A percentile compares a stretch with the other conserved stretches of the same genome.
phyloP scores from a whole-genome alignment of 2,329 filamentous ascomycete species.

The Calonectria ilicicola region DNA sequence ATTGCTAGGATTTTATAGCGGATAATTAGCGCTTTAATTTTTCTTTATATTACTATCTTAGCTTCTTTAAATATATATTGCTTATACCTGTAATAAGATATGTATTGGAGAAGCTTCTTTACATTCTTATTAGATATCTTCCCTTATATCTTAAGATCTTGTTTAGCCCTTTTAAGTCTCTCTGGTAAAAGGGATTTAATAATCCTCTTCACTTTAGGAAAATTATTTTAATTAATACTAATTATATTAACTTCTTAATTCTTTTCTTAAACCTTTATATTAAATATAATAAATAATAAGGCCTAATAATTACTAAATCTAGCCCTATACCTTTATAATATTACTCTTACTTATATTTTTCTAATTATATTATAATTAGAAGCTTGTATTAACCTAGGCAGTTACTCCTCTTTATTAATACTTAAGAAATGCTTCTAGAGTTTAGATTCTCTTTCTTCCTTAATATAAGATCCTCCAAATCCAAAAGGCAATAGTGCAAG shows the following conservation, averaged over 20 bases:
- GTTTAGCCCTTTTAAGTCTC: not conserved
- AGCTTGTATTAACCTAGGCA: too few relatives aligned
- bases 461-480: not conserved
- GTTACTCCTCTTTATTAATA: not conserved
- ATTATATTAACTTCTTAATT: conserved; percentile 13
- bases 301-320: not conserved
- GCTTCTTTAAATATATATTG: not conserved
- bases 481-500: not conserved
- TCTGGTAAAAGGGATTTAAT: not conserved
- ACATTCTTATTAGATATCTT: not conserved
- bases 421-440: not conserved
- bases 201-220: not conserved
- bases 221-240: not conserved
- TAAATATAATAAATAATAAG: conserved; percentile 17
- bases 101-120: not conserved
- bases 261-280: not conserved
- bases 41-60: not conserved
- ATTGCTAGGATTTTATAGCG: not conserved
- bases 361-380: not conserved
- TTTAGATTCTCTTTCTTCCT: not conserved
- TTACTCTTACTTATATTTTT: not conserved
- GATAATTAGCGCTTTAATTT: not conserved
- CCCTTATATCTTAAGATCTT: not conserved
- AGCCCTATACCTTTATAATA: conserved; percentile 6
- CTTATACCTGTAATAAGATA: too few relatives aligned